phyloP scores from a whole-genome alignment of 306 rosid genomes.

The Lathyrus tuberosus region DNA sequence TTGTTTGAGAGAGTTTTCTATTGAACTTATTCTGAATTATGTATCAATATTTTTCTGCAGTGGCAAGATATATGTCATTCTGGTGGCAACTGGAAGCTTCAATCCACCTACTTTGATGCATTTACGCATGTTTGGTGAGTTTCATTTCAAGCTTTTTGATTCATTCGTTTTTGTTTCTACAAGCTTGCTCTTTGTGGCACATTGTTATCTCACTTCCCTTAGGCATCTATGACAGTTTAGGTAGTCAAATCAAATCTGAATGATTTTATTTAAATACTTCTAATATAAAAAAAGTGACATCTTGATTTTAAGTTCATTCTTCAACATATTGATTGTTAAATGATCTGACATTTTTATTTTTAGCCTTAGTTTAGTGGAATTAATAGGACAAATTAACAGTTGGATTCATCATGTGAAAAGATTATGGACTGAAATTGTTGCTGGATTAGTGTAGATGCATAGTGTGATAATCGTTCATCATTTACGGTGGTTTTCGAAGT shows the following conservation, averaged over 20 bases:
- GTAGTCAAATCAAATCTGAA: background rate
- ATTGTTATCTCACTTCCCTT: constrained; percentile 13
- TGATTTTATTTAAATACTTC: background rate
- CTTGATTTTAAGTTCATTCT: background rate
- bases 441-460: background rate
- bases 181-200: background rate
- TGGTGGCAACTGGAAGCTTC: constrained; percentile 87
- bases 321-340: background rate
- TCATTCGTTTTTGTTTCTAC: background rate
- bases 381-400: background rate
- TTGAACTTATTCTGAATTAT: constrained; percentile 22
- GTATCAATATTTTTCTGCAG: constrained; percentile 39
- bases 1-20: background rate
- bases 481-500: background rate
- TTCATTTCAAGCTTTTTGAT: constrained; percentile 16
- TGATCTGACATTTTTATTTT: background rate
- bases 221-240: background rate
- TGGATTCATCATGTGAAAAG: constrained; percentile 20
- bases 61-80: constrained; percentile 61
- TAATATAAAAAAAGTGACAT: background rate
- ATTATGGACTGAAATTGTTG: constrained; percentile 7
- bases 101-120: constrained; percentile 97
- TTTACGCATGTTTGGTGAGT: constrained; percentile 86
- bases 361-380: background rate
- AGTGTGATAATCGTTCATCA: background rate